These are phyloP conservation scores for Capniomyces stellatus DNA, from an alignment of 371 early-diverging fungal species.

Conservation along the genomic window DNA sequence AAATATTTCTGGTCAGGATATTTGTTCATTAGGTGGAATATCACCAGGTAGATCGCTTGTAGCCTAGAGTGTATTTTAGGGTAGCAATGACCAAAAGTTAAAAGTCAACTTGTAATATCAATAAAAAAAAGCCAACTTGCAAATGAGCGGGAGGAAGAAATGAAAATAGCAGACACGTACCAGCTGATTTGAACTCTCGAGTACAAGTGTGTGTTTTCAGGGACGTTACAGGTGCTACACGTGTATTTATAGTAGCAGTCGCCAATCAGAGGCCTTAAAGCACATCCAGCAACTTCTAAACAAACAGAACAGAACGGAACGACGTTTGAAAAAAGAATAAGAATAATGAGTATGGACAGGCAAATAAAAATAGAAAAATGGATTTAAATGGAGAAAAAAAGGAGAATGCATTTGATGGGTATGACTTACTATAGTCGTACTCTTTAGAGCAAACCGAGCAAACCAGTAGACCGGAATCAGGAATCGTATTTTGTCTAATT, in stretches of 20 bases:
- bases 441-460: not conserved
- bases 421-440: not conserved
- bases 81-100: not conserved
- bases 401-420: not conserved
- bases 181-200: not conserved
- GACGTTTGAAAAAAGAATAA: not conserved
- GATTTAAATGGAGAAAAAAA: not conserved
- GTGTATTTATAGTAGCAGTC: slow-evolving; percentile 1
- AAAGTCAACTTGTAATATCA: too few relatives aligned
- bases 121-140: too few relatives aligned
- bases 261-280: not conserved
- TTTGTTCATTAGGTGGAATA: slow-evolving; percentile 44
- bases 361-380: not conserved
- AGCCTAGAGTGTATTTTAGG: slow-evolving; percentile 21
- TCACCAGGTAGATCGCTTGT: slow-evolving; percentile 46
- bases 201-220: not conserved
- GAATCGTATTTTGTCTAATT: too few relatives aligned
- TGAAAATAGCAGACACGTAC: not conserved
- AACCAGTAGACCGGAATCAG: slow-evolving; percentile 5
- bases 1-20: slow-evolving; percentile 47
- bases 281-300: not conserved
- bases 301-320: not conserved
- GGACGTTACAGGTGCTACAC: not conserved
- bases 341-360: not conserved
- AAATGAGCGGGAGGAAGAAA: too few relatives aligned